A percentile compares a stretch with the other conserved stretches of the same genome.
Conservation (phyloP, 2,329 filamentous ascomycete species). For the Hirsutella rhossiliensis region DNA sequence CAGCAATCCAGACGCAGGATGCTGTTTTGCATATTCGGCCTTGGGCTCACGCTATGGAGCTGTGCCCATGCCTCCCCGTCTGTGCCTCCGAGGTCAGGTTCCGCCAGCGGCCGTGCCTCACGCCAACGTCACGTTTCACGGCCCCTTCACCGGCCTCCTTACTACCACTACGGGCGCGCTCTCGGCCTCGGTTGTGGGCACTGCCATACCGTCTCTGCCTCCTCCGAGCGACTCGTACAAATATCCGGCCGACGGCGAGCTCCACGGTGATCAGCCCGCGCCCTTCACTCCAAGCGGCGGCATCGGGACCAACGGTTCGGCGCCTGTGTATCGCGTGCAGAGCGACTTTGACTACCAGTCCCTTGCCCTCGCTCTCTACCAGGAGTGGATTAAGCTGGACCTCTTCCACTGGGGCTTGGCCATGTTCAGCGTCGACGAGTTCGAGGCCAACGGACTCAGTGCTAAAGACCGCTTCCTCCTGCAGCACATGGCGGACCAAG, state of each 20-base stretch:
- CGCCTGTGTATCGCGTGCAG: slow-evolving; percentile 63
- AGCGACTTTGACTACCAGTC: slow-evolving; percentile 80
- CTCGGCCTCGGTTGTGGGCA: slow-evolving; percentile 41
- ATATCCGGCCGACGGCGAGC: slow-evolving; percentile 59
- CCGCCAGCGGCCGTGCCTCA: slow-evolving; percentile 18
- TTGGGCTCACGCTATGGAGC: no score
- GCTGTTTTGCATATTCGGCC: no score
- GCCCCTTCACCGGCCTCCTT: slow-evolving; percentile 52
- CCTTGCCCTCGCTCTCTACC: slow-evolving; percentile 61
- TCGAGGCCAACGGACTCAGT: slow-evolving; percentile 53
- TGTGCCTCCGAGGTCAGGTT: no score
- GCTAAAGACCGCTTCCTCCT: slow-evolving; percentile 60
- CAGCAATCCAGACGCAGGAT: no score
- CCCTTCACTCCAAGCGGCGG: slow-evolving; percentile 65
- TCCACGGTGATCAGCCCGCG: slow-evolving; percentile 55
- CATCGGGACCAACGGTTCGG: slow-evolving; percentile 63
- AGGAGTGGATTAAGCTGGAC: slow-evolving; percentile 78
- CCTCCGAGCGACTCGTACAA: slow-evolving; percentile 48
- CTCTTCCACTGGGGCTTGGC: slow-evolving; percentile 67
- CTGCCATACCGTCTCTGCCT: slow-evolving; percentile 44
- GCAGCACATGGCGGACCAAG: slow-evolving; percentile 66
- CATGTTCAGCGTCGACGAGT: slow-evolving; percentile 57
- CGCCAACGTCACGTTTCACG: slow-evolving; percentile 53
- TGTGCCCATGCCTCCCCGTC: no score
- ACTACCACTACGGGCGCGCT: slow-evolving; percentile 58